Base-by-base conservation (phyloP, 23 red algal genomes). In the Gracilaria vermiculophylla region DNA sequence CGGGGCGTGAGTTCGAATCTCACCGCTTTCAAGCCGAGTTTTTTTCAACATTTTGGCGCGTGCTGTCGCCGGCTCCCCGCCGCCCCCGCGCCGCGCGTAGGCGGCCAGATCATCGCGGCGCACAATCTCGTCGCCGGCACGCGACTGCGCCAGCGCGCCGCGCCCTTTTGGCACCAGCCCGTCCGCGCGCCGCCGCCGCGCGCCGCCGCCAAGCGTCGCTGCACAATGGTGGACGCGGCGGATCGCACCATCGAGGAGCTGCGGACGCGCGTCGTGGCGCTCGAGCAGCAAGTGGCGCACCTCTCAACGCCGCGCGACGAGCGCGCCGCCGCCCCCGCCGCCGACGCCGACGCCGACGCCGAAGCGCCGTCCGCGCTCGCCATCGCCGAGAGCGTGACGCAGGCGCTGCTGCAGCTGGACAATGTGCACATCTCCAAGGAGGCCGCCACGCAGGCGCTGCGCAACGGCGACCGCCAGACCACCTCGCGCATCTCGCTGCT, bases 1-100 rank as follows among this genome's bases (percentile, higher is more conserved):
- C 87, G 87, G 87, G 87, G 87, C 87, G 87, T 91, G 87, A 81
- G 87, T 91, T 91, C 87, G 87, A 91, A 91, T 91, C 87, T 88
- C 84, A 88, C 84, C 84, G 84, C 70, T 88, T 88, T 88, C 84
- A 88, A 8, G 6, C 12, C 43, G 43, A 5, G 43, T 47, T 47
- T 47, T 47, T 47, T 47, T 47, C 43, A 12, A 8, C 12, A 12
- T 12, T 47, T 47, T 47, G n/a, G n/a, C n/a, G n/a, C n/a, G n/a
- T n/a, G n/a, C n/a, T n/a, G n/a, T n/a, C n/a, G n/a, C n/a, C n/a
- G n/a, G n/a, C n/a, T n/a, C n/a, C n/a, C n/a, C n/a, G n/a, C n/a
- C n/a, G n/a, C n/a, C n/a, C n/a, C n/a, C 43, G 43, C 43, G 12
- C 12, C 43, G 5, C 43, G 12, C 12, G 43, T 5, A 47, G 43